A percentile compares a stretch with the other conserved stretches of the same genome.
Evolutionary conservation across 2,329 filamentous ascomycete species (phyloP).

Genomic region (Colletotrichum neosansevieriae): DNA sequence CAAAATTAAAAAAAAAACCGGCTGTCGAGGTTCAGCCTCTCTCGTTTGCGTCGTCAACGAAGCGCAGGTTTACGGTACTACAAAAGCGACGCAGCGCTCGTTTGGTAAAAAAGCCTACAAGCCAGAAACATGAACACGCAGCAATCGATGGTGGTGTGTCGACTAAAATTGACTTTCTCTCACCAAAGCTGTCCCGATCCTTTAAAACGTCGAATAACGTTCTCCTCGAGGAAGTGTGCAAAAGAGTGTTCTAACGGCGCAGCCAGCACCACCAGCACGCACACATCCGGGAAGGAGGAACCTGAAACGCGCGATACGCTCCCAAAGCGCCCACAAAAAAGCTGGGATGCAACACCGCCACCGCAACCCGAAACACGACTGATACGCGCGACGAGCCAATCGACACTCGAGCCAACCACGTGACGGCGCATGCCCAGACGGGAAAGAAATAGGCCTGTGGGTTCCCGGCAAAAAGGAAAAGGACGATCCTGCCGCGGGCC

Average conservation of each 20-base stretch:
- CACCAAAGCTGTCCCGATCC: background rate
- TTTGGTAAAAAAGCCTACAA: background rate
- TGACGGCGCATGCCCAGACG: conserved; percentile 28
- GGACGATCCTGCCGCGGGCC: conserved; percentile 13
- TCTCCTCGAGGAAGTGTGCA: too few relatives aligned
- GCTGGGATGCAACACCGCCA: conserved; percentile 30
- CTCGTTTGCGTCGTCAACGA: conserved; percentile 23
- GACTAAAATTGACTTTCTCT: conserved; percentile 7
- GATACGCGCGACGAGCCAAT: conserved; percentile 23
- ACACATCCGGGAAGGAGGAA: conserved; percentile 4
- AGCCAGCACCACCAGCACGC: background rate
- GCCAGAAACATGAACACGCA: background rate
- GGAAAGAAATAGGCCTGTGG: background rate
- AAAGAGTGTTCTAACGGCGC: background rate
- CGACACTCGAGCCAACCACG: conserved; percentile 13
- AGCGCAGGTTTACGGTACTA: background rate
- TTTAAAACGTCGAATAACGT: conserved; percentile 15
- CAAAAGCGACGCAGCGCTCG: conserved; percentile 1
- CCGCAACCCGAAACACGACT: conserved; percentile 38
- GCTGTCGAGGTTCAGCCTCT: conserved; percentile 27
- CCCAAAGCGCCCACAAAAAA: conserved; percentile 27
- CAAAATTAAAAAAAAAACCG: background rate
- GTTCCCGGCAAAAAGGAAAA: too few relatives aligned
- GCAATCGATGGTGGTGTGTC: background rate
- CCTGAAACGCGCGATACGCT: conserved; percentile 28